Base-by-base conservation (phyloP, 768 basidiomycete species). In the Mycena polygramma region DNA sequence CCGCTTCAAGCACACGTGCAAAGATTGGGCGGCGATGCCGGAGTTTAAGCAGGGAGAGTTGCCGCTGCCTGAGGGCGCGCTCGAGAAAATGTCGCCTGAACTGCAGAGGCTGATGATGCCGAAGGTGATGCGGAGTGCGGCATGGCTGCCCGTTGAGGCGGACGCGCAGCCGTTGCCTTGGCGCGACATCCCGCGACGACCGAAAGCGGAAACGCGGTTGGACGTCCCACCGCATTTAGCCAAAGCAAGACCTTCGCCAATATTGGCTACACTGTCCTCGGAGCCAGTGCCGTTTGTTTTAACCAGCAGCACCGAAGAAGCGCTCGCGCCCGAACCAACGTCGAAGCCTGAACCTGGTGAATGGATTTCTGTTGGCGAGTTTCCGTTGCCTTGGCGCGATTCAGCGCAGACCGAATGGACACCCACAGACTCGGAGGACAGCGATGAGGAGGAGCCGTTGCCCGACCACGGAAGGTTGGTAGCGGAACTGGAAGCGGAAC, bases 1-100 rank as follows among this genome's bases (percentile, higher is more conserved):
- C 10, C 58, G 39, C 7, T 75, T 75, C 61, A 39, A 43, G 48
- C 2, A 48, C 15, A 45, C 54, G 20, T 75, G 74, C 49, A 35
- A 22, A 19, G 22, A 48, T 7, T 55, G 19, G 6, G 58, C 66
- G 22, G 35, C 20, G 7, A 52, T 26, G 43, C 41, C 60, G 7
- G 65, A 57, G 11, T 68, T 63, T 46, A 65, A 58, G 49, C 19
- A 8, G 26, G 70, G 63, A 19, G 1, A 8, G 17, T 24, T 73
- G 35, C 64, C 66, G 13, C 46, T 30, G 19, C 46, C 46, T 14
- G n/a, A 14, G 1, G n/a, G 35, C 58, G 35, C 24, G 43, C 11
- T 6, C 59, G 19, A 60, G 3, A 13, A 2, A 26, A 26, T 10
- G 26, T 2, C 7, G 9, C 13, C 2, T n/a, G 46, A 15, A 4